Percentiles rank a stretch among this genome's conserved stretches.
Conservation (phyloP, 768 basidiomycete species). For the Mycena vitilis region DNA sequence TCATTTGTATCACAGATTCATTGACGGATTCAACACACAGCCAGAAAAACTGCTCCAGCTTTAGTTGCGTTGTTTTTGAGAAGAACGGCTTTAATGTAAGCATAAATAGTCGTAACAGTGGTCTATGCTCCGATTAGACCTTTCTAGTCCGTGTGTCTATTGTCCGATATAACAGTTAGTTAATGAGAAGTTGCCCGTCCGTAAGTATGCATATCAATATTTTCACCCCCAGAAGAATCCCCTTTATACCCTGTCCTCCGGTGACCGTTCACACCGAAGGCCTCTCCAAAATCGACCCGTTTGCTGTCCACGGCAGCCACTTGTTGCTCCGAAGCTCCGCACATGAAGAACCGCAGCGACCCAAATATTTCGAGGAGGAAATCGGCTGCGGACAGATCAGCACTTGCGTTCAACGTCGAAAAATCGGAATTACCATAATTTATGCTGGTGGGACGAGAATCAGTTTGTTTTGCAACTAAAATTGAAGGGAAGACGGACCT, state of each 20-base stretch:
- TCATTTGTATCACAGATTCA: too few relatives aligned
- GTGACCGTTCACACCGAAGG: constrained; percentile 36
- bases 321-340: constrained; percentile 30
- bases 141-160: too few relatives aligned
- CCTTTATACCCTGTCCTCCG: background rate
- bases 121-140: too few relatives aligned
- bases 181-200: too few relatives aligned
- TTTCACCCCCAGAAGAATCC: background rate
- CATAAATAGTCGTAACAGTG: too few relatives aligned
- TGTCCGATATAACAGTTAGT: too few relatives aligned
- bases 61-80: too few relatives aligned
- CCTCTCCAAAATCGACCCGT: constrained; percentile 36
- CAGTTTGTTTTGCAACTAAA: background rate
- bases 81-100: too few relatives aligned
- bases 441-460: constrained; percentile 42
- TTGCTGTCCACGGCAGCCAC: constrained; percentile 5
- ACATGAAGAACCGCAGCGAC: constrained; percentile 64
- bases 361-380: constrained; percentile 65
- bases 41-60: too few relatives aligned
- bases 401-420: too few relatives aligned
- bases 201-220: background rate
- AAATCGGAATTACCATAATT: constrained; percentile 52
- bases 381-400: constrained; percentile 52
- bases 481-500: constrained; percentile 52
- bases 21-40: too few relatives aligned